These are phyloP conservation scores for Podospora comata DNA, from an alignment of 495 filamentous ascomycete genomes.

Conservation along the genomic window DNA sequence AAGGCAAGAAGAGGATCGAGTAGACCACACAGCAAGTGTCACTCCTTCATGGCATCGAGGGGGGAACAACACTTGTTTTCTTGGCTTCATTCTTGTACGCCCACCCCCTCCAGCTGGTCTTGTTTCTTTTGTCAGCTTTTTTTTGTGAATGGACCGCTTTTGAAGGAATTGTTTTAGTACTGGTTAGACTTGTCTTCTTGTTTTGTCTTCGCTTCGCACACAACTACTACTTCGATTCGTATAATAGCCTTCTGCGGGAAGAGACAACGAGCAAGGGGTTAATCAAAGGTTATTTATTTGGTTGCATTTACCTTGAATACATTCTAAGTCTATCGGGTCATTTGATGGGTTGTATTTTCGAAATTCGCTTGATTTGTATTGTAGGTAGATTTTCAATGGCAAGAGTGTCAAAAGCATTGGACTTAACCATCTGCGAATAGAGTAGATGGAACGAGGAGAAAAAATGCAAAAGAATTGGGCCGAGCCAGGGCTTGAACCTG, in stretches of 20 bases:
- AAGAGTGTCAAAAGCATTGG: neutral
- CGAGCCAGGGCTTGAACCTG: neutral
- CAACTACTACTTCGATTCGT: neutral
- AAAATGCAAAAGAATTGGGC: neutral
- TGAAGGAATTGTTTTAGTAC: neutral
- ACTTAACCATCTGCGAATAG: neutral
- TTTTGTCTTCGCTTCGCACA: neutral
- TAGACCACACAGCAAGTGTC: constrained; percentile 32
- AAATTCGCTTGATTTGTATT: no score
- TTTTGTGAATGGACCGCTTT: neutral
- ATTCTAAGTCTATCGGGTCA: no score
- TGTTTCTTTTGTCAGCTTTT: constrained; percentile 4
- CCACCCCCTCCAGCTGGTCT: neutral
- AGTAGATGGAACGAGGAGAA: neutral
- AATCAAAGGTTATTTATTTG: neutral
- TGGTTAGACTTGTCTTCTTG: neutral
- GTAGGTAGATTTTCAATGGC: neutral
- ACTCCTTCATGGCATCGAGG: neutral
- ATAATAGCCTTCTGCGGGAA: neutral
- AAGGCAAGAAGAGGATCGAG: constrained; percentile 96
- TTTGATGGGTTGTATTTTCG: no score
- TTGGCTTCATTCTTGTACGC: neutral
- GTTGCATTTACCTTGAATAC: neutral
- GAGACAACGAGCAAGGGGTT: neutral
- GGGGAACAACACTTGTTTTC: neutral